These are phyloP conservation scores for Cyberlindnera bimundalis DNA, from an alignment of 805 yeast species.

Conservation along the genomic window DNA sequence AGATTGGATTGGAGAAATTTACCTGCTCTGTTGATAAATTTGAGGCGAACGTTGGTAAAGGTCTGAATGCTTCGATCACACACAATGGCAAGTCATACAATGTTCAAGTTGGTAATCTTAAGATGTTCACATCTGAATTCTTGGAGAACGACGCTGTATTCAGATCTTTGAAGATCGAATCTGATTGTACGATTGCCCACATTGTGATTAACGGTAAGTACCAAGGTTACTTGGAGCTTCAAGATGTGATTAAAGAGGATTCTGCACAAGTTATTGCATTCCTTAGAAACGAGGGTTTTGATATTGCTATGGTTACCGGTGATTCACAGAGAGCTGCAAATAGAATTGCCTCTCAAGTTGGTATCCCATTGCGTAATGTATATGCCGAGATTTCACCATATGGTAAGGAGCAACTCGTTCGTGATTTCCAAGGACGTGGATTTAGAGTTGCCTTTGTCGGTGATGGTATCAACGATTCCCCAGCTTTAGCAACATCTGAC, in stretches of 20 bases:
- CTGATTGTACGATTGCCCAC: constrained; percentile 46
- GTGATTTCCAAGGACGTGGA: constrained; percentile 45
- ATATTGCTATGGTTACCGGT: constrained; percentile 87
- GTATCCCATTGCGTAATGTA: constrained; percentile 59
- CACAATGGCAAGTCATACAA: constrained; percentile 23
- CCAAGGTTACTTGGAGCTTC: constrained; percentile 62
- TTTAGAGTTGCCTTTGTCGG: constrained; percentile 82
- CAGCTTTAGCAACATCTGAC: constrained; percentile 86
- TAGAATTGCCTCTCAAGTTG: constrained; percentile 61
- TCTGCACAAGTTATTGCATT: constrained; percentile 57
- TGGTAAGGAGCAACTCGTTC: constrained; percentile 68
- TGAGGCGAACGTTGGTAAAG: constrained; percentile 37
- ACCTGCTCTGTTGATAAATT: constrained; percentile 19
- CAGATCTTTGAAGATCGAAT: constrained; percentile 21
- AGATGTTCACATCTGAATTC: constrained; percentile 17
- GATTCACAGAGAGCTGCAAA: constrained; percentile 65
- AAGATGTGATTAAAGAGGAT: constrained; percentile 66
- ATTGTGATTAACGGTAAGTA: constrained; percentile 56
- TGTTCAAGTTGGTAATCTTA: constrained; percentile 53
- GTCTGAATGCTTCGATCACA: constrained; percentile 29
- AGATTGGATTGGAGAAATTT: constrained; percentile 8
- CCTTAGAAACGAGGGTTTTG: constrained; percentile 48
- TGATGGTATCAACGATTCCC: constrained; percentile 97
- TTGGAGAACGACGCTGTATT: constrained; percentile 15
- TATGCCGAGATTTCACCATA: constrained; percentile 76